Conservation (phyloP, 1,284 basidiomycete genomes). For the Irpex sp. region DNA sequence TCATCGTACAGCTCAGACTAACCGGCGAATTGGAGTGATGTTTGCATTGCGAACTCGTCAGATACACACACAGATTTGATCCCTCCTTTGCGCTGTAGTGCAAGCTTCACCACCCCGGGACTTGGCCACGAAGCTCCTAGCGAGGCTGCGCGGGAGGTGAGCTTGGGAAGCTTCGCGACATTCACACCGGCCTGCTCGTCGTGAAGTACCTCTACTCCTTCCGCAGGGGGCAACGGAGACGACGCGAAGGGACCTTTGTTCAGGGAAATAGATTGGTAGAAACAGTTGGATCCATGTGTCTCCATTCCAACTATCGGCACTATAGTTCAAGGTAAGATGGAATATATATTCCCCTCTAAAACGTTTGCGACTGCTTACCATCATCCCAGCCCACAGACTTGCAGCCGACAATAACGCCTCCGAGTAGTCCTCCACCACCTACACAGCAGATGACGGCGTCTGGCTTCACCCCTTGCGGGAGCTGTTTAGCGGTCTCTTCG, state of each 20-base stretch:
- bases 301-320: conserved; percentile 63
- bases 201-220: conserved; percentile 31
- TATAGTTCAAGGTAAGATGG: conserved; percentile 18
- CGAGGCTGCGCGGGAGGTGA: conserved; percentile 63
- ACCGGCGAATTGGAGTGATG: conserved; percentile 53
- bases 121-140: conserved; percentile 64
- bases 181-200: conserved; percentile 35
- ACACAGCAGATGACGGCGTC: conserved; percentile 73
- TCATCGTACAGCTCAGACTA: conserved; percentile 4
- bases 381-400: conserved; percentile 56
- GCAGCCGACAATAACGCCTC: conserved; percentile 63
- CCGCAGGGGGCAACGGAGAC: conserved; percentile 7
- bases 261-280: conserved; percentile 62
- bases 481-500: conserved; percentile 50
- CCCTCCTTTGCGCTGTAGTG: conserved; percentile 48
- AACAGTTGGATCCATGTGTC: conserved; percentile 67
- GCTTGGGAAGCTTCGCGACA: conserved; percentile 7
- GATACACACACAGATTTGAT: conserved; percentile 55
- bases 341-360: neutral
- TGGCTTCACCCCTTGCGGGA: conserved; percentile 40
- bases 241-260: conserved; percentile 37
- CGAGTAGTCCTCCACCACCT: conserved; percentile 66
- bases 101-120: conserved; percentile 54
- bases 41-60: conserved; percentile 64
- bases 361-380: conserved; percentile 33